Evolutionary conservation across 208 protist species (phyloP).

Genomic region (Plasmodiophora brassicae): DNA sequence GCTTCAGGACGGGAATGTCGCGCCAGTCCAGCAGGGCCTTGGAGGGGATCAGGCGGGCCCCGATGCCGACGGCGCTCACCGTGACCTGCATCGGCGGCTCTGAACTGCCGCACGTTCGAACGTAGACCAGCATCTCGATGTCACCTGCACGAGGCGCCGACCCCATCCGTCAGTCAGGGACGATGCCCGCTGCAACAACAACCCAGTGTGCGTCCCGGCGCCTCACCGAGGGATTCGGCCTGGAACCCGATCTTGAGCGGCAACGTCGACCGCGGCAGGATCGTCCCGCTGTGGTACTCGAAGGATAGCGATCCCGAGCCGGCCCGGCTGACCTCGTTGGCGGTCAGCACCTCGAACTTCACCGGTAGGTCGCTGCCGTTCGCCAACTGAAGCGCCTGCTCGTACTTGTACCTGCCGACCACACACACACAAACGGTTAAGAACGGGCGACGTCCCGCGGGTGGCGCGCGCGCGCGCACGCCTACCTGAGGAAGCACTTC

Average conservation of each 20-base stretch:
- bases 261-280: slow-evolving; percentile 56
- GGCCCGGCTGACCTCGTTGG: slow-evolving; percentile 55
- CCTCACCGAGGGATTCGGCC: slow-evolving; percentile 66
- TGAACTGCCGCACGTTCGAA: slow-evolving; percentile 55
- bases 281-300: slow-evolving; percentile 45
- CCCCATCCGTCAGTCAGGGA: no score
- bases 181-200: no score
- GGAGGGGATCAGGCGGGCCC: slow-evolving; percentile 24
- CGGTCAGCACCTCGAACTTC: slow-evolving; percentile 75
- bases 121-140: background rate
- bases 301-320: slow-evolving; percentile 55
- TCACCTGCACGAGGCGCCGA: background rate
- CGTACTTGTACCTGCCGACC: background rate
- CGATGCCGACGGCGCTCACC: background rate
- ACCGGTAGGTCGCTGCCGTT: slow-evolving; percentile 80
- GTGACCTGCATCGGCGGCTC: slow-evolving; percentile 50
- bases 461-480: no score
- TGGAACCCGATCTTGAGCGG: slow-evolving; percentile 71
- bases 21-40: slow-evolving; percentile 35
- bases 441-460: background rate
- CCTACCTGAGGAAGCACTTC: slow-evolving; percentile 76
- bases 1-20: slow-evolving; percentile 39
- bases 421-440: slow-evolving; percentile 48
- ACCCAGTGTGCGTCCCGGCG: no score
- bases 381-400: slow-evolving; percentile 68